Evolutionary conservation across 441 rosid genomes (phyloP), one percentile per base, ranked within the genome.

Genomic region (Syzygium malaccense): DNA sequence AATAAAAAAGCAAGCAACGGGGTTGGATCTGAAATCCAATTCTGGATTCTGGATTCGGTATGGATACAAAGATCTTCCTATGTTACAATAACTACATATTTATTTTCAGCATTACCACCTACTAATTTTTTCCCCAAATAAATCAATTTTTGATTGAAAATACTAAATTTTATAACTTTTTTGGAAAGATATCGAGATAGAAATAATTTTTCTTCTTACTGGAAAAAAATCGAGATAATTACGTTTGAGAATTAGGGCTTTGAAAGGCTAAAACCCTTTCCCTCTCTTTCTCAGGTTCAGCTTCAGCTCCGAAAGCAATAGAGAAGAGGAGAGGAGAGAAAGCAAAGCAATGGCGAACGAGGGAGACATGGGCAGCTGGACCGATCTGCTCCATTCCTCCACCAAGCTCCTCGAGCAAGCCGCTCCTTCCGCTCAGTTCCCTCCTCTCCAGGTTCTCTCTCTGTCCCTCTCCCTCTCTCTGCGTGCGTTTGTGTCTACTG

Each of bases 391-490:
- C 54, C 98, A 96, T 86, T 95, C 98, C 64, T 98, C 99, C 26
- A 91, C 98, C 53, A 98, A 95, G 93, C 98, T 98, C 89, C 95
- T 98, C 86, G 98, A 98, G 75, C 99, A 96, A 91, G 98, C 99
- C 48, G 98, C 98, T 93, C 98, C 99, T 88, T 95, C 99, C 26
- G 94, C 98, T 90, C 99, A 97, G 93, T 98, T 98, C 89, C 99
- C 98, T 93, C 99, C 98, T 89, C 98, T 97, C 78, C 98, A 98
- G 99, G 99, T 98, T 86, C 86, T 85, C 86, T 85, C 60, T 56
- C 88, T 88, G 86, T 55, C 78, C 80, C 79, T 54, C 75, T 48
- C 57, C 49, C 28, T 85, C 41, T 49, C 89, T 49, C 89, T 83
- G 17, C 85, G 32, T 25, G 3, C 87, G 41, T 4, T 48, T n/a